A percentile compares a stretch with the other conserved stretches of the same genome.
Evolutionary conservation across 2,329 filamentous ascomycete species (phyloP).

Genomic region (Phoma sp.): DNA sequence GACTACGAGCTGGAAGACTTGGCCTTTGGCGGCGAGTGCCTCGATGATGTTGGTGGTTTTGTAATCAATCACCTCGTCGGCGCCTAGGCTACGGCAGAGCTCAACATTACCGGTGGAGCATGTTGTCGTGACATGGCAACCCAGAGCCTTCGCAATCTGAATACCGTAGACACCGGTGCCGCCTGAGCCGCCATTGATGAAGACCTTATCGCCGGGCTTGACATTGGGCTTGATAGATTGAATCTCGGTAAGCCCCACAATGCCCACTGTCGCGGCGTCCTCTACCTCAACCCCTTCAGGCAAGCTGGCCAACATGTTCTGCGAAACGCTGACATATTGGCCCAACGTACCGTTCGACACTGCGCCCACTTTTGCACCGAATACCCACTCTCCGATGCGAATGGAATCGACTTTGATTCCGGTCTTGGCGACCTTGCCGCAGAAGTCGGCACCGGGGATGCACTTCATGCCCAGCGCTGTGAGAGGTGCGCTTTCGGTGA

Average conservation of each 20-base stretch:
- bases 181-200: constrained; percentile 70
- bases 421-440: constrained; percentile 55
- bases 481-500: constrained; percentile 55
- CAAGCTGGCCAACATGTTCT: constrained; percentile 25
- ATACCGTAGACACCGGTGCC: constrained; percentile 66
- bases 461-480: constrained; percentile 46
- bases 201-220: constrained; percentile 58
- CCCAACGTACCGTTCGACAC: constrained; percentile 45
- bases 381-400: constrained; percentile 49
- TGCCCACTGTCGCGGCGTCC: constrained; percentile 46
- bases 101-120: constrained; percentile 65
- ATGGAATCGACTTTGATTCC: constrained; percentile 35
- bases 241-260: constrained; percentile 49
- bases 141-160: constrained; percentile 67
- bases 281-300: constrained; percentile 38
- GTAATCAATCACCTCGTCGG: constrained; percentile 69
- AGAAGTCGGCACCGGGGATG: constrained; percentile 58
- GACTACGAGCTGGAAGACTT: constrained; percentile 60
- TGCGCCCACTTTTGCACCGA: constrained; percentile 43
- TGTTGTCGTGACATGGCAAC: constrained; percentile 63
- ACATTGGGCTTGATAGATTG: constrained; percentile 47
- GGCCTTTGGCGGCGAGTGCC: constrained; percentile 55
- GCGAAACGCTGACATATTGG: constrained; percentile 44
- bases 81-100: constrained; percentile 64
- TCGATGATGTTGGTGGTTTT: constrained; percentile 56